Evolutionary conservation across 192 early-diverging fungal species (phyloP), one percentile per base, ranked within the genome.

Genomic region (Entophlyctis luteolus): DNA sequence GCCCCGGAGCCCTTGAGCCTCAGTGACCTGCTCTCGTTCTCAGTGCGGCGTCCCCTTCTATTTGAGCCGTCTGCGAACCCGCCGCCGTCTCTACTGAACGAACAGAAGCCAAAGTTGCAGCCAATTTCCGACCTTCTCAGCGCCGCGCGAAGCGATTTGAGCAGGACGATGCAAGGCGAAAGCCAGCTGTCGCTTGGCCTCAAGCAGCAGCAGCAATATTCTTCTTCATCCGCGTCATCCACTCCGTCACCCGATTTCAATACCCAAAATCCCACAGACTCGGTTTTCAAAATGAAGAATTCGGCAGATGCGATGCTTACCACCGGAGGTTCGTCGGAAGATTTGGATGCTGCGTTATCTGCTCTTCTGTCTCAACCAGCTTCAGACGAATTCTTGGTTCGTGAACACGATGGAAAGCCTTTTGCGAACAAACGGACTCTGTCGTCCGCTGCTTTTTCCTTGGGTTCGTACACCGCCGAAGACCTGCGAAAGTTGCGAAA

Each of bases 401-500:
- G n/a, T n/a, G n/a, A n/a, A n/a, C n/a, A 76, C 29, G 25, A 27
- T 1, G 50, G 50, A 12, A 53, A 53, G 10, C 32, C 50, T 63
- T 31, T 60, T 69, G 57, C 50, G 28, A 56, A 48, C 16, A 79
- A 79, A 62, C 73, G 77, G 12, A 73, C 39, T 31, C 65, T 75
- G 20, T 75, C 77, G 2, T 46, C 50, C 25, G 77, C 77, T 14
- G 74, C 73, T 12, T 79, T 79, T 55, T 79, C 77, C 10, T 37
- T 79, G 38, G 77, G 77, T 8, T 68, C 68, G 5, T 79, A 79
- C 52, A 65, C 71, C 5, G 68, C 45, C 4, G 68, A 65, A 8
- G 77, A 79, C 37, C 59, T 79, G 25, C 75, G 75, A 47, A 60
- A 74, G 28, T 68, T 79, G 12, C 53, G 77, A n/a, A 72, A 69